phyloP scores from a whole-genome alignment of 2,329 filamentous ascomycete genomes.

The Microcyclospora tardicrescens region DNA sequence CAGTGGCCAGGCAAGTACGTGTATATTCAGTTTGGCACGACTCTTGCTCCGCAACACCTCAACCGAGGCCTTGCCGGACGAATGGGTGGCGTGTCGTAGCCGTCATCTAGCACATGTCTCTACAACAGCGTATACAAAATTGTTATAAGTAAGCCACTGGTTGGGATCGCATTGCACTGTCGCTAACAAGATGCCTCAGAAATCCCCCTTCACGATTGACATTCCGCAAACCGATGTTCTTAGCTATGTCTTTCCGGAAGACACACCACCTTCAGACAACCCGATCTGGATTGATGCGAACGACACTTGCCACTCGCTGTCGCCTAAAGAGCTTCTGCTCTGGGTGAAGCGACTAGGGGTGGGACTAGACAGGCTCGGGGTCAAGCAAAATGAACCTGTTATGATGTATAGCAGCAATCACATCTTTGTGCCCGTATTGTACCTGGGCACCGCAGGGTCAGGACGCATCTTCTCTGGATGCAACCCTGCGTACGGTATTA shows the following conservation, averaged over 20 bases:
- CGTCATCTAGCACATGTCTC: too few relatives aligned
- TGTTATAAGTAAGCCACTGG: too few relatives aligned
- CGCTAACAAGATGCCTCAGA: too few relatives aligned
- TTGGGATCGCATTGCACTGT: too few relatives aligned
- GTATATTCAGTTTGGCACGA: too few relatives aligned
- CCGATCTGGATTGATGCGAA: conserved; percentile 44
- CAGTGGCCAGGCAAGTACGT: too few relatives aligned
- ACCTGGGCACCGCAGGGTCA: conserved; percentile 40
- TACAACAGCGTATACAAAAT: too few relatives aligned
- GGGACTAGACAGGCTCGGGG: conserved; percentile 35
- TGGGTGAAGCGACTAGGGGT: conserved; percentile 41
- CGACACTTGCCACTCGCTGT: conserved; percentile 32
- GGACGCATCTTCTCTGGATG: conserved; percentile 43
- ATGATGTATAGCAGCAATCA: conserved; percentile 44
- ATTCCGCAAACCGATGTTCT: conserved; percentile 35
- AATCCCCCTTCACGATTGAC: too few relatives aligned
- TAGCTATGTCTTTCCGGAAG: conserved; percentile 25
- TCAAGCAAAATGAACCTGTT: conserved; percentile 39
- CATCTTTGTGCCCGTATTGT: conserved; percentile 42
- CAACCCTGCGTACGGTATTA: conserved; percentile 37
- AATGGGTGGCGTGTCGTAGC: too few relatives aligned
- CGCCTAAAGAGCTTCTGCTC: conserved; percentile 34
- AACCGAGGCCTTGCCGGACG: too few relatives aligned
- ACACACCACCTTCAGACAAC: conserved; percentile 26
- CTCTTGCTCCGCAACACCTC: too few relatives aligned